Percentiles rank a stretch among this genome's conserved stretches.
Evolutionary conservation across 768 basidiomycete species (phyloP).

Genomic region (Lyophyllum atratum): DNA sequence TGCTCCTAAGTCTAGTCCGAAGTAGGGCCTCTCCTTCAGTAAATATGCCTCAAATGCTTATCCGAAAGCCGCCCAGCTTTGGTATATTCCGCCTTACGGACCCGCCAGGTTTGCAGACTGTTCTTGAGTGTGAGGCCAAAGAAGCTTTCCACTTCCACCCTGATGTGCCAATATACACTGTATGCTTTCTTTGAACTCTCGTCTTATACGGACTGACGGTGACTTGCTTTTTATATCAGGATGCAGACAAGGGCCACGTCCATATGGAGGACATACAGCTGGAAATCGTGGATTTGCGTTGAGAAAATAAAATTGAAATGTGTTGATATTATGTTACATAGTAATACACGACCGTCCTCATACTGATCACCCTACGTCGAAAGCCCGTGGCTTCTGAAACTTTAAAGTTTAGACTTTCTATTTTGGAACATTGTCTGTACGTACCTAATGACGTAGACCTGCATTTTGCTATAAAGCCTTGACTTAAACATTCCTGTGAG

Average conservation of each 20-base stretch:
- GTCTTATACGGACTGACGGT: not conserved
- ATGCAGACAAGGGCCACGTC: conserved; percentile 85
- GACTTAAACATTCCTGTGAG: too few relatives aligned
- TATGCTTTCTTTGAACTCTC: conserved; percentile 38
- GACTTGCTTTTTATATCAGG: conserved; percentile 39
- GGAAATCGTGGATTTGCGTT: conserved; percentile 80
- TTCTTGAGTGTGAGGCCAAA: conserved; percentile 65
- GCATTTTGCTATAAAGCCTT: too few relatives aligned
- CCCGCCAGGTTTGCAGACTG: conserved; percentile 76
- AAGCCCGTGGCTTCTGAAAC: too few relatives aligned
- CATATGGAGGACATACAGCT: conserved; percentile 70
- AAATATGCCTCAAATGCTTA: not conserved
- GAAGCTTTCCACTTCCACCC: conserved; percentile 88
- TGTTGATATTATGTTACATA: too few relatives aligned
- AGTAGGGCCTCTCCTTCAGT: conserved; percentile 43
- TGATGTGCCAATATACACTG: conserved; percentile 83
- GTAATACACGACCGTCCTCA: too few relatives aligned
- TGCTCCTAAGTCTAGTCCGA: conserved; percentile 76
- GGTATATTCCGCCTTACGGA: conserved; percentile 91
- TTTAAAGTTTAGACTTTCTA: too few relatives aligned
- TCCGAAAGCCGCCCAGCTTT: conserved; percentile 46
- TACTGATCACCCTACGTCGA: too few relatives aligned
- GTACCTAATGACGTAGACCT: too few relatives aligned
- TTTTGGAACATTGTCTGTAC: too few relatives aligned
- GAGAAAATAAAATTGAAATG: too few relatives aligned